phyloP scores from a whole-genome alignment of 139 green algal genomes.

The Edaphochlamys debaryana region DNA sequence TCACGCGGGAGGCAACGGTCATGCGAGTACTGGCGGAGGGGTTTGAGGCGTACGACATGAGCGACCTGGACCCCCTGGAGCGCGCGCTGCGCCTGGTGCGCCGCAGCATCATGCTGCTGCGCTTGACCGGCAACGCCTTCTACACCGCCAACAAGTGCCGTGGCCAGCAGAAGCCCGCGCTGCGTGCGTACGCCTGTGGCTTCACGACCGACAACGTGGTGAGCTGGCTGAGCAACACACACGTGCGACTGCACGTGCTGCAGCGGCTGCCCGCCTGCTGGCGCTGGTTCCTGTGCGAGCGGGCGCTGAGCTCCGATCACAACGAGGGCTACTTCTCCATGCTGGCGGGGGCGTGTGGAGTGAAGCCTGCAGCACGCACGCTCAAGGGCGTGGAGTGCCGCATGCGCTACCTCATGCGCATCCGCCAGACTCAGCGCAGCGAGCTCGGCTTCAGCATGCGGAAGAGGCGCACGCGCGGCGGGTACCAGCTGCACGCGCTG shows the following conservation, averaged over 20 bases:
- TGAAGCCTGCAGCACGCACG: background rate
- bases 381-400: background rate
- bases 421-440: background rate
- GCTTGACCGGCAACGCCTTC: background rate
- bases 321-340: background rate
- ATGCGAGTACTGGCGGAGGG: background rate
- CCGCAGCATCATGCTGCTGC: background rate
- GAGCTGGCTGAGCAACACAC: background rate
- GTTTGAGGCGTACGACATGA: background rate
- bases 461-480: background rate
- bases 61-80: background rate
- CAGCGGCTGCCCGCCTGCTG: background rate
- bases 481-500: background rate
- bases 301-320: background rate
- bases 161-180: no score
- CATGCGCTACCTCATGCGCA: background rate
- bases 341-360: background rate
- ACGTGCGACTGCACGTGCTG: background rate
- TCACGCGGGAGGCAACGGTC: background rate
- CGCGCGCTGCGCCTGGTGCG: no score
- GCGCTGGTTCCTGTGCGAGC: background rate
- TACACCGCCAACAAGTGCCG: background rate
- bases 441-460: background rate
- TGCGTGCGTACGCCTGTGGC: background rate
- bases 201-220: background rate